phyloP scores from a whole-genome alignment of 2,329 filamentous ascomycete species.

The Lasiodiplodia theobromae region DNA sequence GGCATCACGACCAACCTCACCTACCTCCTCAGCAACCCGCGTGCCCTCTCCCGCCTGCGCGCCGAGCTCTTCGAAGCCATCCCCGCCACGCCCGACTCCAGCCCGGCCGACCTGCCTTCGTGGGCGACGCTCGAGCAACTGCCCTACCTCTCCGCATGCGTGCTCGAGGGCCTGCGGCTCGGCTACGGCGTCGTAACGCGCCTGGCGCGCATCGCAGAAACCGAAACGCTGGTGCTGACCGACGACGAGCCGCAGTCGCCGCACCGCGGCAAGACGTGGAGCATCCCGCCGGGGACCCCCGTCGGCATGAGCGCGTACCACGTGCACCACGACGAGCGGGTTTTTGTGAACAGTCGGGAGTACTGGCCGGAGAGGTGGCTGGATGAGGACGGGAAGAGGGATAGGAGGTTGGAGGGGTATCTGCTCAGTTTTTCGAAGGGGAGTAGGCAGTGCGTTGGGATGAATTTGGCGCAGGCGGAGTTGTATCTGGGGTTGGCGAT shows the following conservation, averaged over 20 bases:
- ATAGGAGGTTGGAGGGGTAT: conserved; percentile 28
- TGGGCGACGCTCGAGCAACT: conserved; percentile 29
- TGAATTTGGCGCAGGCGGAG: conserved; percentile 22
- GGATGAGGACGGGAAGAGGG: neutral
- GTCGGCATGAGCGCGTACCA: conserved; percentile 30
- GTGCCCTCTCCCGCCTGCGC: conserved; percentile 35
- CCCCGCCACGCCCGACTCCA: conserved; percentile 35
- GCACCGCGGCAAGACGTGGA: conserved; percentile 7
- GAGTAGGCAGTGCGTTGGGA: conserved; percentile 31
- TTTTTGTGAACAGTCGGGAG: conserved; percentile 37
- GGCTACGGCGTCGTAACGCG: conserved; percentile 50
- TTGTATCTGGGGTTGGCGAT: conserved; percentile 30
- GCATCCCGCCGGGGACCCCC: conserved; percentile 29
- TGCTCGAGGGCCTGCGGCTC: conserved; percentile 44
- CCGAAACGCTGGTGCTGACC: conserved; percentile 28
- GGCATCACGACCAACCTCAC: conserved; percentile 40
- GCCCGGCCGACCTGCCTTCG: neutral
- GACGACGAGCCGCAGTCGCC: neutral
- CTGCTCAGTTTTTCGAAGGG: conserved; percentile 32
- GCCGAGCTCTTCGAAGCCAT: conserved; percentile 38
- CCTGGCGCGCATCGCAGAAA: conserved; percentile 27
- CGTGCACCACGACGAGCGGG: conserved; percentile 34
- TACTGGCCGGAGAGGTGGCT: conserved; percentile 41
- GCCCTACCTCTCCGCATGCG: conserved; percentile 30
- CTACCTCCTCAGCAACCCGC: conserved; percentile 40